Conservation (phyloP, 2,329 filamentous ascomycete genomes). For the Alternaria triticina region DNA sequence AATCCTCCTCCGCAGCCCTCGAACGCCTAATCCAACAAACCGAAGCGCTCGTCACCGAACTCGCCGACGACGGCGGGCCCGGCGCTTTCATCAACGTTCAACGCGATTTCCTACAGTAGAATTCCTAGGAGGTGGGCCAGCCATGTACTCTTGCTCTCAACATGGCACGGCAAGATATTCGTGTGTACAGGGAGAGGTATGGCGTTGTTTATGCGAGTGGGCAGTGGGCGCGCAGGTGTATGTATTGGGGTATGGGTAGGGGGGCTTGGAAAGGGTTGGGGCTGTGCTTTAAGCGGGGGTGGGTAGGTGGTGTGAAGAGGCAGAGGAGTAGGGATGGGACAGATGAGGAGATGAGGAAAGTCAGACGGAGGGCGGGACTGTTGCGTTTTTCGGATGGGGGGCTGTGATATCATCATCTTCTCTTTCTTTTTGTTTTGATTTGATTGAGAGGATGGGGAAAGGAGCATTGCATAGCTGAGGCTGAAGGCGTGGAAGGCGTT, state of each 20-base stretch:
- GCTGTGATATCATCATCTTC: background rate
- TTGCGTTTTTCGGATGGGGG: background rate
- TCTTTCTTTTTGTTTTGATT: constrained; percentile 5
- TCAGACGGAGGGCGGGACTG: background rate
- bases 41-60: constrained; percentile 80
- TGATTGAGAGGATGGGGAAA: background rate
- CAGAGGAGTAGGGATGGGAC: background rate
- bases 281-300: background rate
- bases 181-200: background rate
- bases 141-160: background rate
- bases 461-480: background rate
- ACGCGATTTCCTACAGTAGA: constrained; percentile 42
- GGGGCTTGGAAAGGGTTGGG: constrained; percentile 1
- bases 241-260: background rate
- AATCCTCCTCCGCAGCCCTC: constrained; percentile 83
- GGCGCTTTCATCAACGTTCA: constrained; percentile 80
- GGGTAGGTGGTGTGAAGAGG: background rate
- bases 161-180: background rate
- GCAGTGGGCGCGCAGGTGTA: background rate
- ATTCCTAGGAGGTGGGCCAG: background rate
- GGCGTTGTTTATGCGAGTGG: background rate
- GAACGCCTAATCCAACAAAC: constrained; percentile 89
- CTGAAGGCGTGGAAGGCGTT: background rate
- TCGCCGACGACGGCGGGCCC: constrained; percentile 78
- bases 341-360: background rate